Conservation (phyloP, 805 yeast genomes). For the Ogataea wickerhamii region DNA sequence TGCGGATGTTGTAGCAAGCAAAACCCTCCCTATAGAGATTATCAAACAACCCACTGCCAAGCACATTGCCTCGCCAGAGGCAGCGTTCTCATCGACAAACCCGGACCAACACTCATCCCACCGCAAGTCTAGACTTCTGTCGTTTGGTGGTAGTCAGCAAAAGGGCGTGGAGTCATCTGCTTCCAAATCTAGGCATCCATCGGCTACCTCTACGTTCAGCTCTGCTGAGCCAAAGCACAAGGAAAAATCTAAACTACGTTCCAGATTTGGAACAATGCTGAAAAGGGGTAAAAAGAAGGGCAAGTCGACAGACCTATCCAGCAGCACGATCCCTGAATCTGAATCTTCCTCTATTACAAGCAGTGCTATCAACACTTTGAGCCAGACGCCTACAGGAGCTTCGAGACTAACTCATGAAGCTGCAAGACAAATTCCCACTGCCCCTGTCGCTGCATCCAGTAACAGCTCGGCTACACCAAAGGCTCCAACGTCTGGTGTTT, state of each 20-base stretch:
- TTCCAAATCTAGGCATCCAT: conserved; percentile 14
- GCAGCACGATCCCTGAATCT: conserved; percentile 30
- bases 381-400: conserved; percentile 1
- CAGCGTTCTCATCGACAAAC: neutral
- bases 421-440: neutral
- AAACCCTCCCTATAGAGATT: conserved; percentile 27
- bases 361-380: conserved; percentile 5
- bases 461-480: too few relatives aligned
- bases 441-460: neutral
- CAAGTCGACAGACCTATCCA: conserved; percentile 25
- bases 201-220: conserved; percentile 12
- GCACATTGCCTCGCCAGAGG: too few relatives aligned
- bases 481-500: neutral
- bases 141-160: conserved; percentile 10
- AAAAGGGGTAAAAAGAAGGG: conserved; percentile 53
- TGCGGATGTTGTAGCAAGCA: conserved; percentile 37
- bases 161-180: conserved; percentile 7
- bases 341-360: conserved; percentile 30
- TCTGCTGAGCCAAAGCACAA: conserved; percentile 18
- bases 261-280: conserved; percentile 73
- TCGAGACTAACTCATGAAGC: conserved; percentile 3
- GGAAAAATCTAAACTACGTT: conserved; percentile 46
- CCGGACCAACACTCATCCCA: conserved; percentile 3
- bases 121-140: conserved; percentile 12
- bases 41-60: conserved; percentile 12